Evolutionary conservation across 441 rosid genomes (phyloP).

Genomic region (Melastoma candidum): DNA sequence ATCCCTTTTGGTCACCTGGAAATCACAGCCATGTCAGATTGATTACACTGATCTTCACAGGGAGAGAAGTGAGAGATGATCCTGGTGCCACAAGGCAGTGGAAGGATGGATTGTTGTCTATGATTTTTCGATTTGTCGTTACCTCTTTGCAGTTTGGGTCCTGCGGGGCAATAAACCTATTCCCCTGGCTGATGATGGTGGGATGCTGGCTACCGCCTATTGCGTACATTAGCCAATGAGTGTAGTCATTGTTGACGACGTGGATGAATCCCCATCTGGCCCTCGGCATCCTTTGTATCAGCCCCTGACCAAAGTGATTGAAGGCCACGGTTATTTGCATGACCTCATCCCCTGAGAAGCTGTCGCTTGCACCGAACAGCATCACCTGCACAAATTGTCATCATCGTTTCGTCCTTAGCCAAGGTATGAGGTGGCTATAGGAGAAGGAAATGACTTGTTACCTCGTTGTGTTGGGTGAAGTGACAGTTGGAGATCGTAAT

Average conservation of each 20-base stretch:
- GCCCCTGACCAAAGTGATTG: slow-evolving; percentile 14
- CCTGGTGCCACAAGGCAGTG: background rate
- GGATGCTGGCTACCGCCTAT: slow-evolving; percentile 15
- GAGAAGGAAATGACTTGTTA: background rate
- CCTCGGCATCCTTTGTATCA: slow-evolving; percentile 15
- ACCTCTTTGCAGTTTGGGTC: slow-evolving; percentile 7
- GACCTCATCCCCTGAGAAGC: slow-evolving; percentile 3
- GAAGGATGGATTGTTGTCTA: background rate
- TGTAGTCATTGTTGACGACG: slow-evolving; percentile 16
- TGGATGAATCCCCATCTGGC: slow-evolving; percentile 16
- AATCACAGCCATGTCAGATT: background rate
- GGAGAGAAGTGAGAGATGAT: background rate
- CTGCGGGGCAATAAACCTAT: slow-evolving; percentile 11
- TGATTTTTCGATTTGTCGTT: background rate
- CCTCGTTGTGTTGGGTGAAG: slow-evolving; percentile 13
- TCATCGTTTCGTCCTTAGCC: background rate
- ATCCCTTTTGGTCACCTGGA: slow-evolving; percentile 15
- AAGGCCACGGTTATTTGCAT: slow-evolving; percentile 16
- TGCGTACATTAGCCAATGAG: slow-evolving; percentile 17
- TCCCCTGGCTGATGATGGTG: slow-evolving; percentile 15
- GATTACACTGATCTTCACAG: background rate
- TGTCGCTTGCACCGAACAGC: slow-evolving; percentile 13
- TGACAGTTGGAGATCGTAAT: slow-evolving; percentile 14
- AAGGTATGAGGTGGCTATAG: background rate
- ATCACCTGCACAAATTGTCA: slow-evolving; percentile 7